Percentiles rank a stretch among this genome's conserved stretches.
Evolutionary conservation across 257 asterid genomes (phyloP).

Genomic region (Solanum gandarillasii): DNA sequence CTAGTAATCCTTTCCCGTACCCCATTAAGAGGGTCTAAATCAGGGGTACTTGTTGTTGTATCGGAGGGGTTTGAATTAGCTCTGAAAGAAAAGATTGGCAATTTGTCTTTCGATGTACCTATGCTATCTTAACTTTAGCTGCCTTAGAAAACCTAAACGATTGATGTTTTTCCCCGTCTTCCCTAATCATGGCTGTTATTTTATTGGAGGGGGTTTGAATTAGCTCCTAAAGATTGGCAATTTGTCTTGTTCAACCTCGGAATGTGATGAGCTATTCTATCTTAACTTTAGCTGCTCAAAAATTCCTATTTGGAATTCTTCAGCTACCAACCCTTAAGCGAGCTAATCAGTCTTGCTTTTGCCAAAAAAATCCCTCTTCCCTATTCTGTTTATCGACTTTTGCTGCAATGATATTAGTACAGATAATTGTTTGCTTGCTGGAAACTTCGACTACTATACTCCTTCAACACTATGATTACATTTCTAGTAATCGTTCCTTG

Average conservation of each 20-base stretch:
- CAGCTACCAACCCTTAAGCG: neutral
- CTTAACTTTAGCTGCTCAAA: neutral
- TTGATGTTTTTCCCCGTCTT: neutral
- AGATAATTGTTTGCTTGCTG: neutral
- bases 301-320: neutral
- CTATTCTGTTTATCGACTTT: neutral
- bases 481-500: neutral
- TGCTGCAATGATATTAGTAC: neutral
- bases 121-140: neutral
- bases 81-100: neutral
- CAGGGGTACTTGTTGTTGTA: neutral
- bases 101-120: neutral
- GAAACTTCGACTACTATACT: neutral
- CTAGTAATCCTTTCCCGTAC: neutral
- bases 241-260: neutral
- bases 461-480: neutral
- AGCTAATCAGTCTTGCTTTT: neutral
- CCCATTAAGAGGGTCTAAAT: neutral
- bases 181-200: neutral
- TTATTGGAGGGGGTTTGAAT: neutral
- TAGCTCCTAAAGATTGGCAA: neutral
- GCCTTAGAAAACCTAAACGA: neutral
- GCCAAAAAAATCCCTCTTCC: neutral
- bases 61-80: neutral
- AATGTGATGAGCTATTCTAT: neutral